phyloP scores from a whole-genome alignment of 1,284 basidiomycete species.

The Fomitopsis palustris region DNA sequence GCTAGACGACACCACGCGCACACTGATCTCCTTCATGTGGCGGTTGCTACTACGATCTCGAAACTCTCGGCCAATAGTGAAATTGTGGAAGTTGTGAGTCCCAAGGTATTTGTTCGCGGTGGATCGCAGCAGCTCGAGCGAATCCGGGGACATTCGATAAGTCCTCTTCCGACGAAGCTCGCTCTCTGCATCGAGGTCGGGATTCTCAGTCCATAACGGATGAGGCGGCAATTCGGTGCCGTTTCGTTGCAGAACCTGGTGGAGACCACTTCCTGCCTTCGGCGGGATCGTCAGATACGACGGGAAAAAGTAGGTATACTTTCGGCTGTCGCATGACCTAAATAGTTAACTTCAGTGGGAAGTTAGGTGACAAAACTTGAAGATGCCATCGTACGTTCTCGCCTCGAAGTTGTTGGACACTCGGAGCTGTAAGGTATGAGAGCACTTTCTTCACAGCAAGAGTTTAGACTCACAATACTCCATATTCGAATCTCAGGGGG shows the following conservation, averaged over 20 bases:
- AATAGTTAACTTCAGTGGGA: slow-evolving; percentile 10
- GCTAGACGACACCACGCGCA: slow-evolving; percentile 30
- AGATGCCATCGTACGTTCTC: slow-evolving; percentile 55
- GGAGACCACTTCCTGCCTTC: slow-evolving; percentile 68
- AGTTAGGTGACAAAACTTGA: not conserved
- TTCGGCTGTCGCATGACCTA: slow-evolving; percentile 88
- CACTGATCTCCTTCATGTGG: slow-evolving; percentile 84
- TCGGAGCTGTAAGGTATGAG: slow-evolving; percentile 43
- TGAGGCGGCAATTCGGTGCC: slow-evolving; percentile 21
- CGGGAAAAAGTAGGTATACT: slow-evolving; percentile 97
- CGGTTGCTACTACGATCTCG: slow-evolving; percentile 79
- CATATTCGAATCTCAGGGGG: slow-evolving; percentile 93
- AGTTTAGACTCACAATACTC: slow-evolving; percentile 61
- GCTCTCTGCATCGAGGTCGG: slow-evolving; percentile 40
- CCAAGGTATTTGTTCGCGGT: slow-evolving; percentile 71
- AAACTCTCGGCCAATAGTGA: slow-evolving; percentile 87
- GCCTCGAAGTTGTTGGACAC: slow-evolving; percentile 94
- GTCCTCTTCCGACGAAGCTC: slow-evolving; percentile 60
- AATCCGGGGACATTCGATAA: slow-evolving; percentile 61
- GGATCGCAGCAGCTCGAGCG: slow-evolving; percentile 54
- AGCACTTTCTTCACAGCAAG: not conserved
- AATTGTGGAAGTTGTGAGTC: slow-evolving; percentile 96
- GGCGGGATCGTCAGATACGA: slow-evolving; percentile 94
- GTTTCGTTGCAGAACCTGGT: slow-evolving; percentile 40
- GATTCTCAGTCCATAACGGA: slow-evolving; percentile 45